Percentiles rank a stretch among this genome's conserved stretches.
Evolutionary conservation across 805 yeast genomes (phyloP).

Genomic region (Naumovozyma castellii): DNA sequence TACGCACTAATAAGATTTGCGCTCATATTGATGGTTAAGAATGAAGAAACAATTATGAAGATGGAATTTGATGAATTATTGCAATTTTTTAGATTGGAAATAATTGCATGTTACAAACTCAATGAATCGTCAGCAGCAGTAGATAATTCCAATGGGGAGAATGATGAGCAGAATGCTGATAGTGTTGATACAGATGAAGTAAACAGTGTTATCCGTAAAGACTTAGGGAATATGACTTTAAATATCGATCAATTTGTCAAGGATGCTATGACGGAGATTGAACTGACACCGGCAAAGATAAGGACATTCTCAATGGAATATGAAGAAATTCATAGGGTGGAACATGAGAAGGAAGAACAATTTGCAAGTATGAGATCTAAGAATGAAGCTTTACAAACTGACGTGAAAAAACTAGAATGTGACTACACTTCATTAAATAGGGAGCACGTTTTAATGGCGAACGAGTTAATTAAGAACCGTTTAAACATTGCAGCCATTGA

Average conservation of each 20-base stretch:
- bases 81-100: slow-evolving; percentile 62
- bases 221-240: slow-evolving; percentile 30
- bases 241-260: slow-evolving; percentile 60
- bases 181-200: too few species aligned
- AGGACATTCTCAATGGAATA: slow-evolving; percentile 63
- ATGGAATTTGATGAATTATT: slow-evolving; percentile 68
- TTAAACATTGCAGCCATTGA: slow-evolving; percentile 60
- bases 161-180: slow-evolving; percentile 1
- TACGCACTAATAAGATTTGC: slow-evolving; percentile 78
- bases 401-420: slow-evolving; percentile 66
- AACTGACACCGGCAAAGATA: slow-evolving; percentile 60
- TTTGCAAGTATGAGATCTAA: slow-evolving; percentile 53
- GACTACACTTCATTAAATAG: slow-evolving; percentile 59
- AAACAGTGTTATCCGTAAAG: background rate
- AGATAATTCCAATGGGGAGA: slow-evolving; percentile 5
- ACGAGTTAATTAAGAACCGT: slow-evolving; percentile 73
- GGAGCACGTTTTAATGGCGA: slow-evolving; percentile 81
- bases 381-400: slow-evolving; percentile 63
- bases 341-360: slow-evolving; percentile 50
- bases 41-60: slow-evolving; percentile 46
- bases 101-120: slow-evolving; percentile 52
- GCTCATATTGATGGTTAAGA: slow-evolving; percentile 60
- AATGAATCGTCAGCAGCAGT: background rate
- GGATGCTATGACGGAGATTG: slow-evolving; percentile 58
- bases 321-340: slow-evolving; percentile 56